A percentile compares a stretch with the other conserved stretches of the same genome.
These are phyloP conservation scores for Neurospora intermedia DNA, from an alignment of 495 filamentous ascomycete species.

Conservation along the genomic window DNA sequence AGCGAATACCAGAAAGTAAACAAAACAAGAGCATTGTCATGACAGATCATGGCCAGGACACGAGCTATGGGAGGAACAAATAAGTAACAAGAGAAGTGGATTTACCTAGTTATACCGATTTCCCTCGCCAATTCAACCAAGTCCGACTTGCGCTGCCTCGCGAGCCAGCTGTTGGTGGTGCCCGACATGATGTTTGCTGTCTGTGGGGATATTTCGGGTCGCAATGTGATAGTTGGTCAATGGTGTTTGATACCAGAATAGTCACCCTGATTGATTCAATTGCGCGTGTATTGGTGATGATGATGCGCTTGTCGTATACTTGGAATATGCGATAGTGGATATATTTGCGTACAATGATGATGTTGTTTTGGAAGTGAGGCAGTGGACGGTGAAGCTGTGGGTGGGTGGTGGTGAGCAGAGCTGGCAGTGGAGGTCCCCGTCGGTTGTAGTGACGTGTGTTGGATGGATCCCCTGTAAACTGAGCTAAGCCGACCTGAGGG, in stretches of 20 bases:
- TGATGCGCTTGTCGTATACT: background rate
- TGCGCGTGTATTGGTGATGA: background rate
- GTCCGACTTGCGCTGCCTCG: conserved; percentile 74
- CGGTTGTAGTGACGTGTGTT: background rate
- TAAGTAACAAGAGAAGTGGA: conserved; percentile 8
- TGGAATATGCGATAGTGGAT: background rate
- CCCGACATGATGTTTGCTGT: conserved; percentile 30
- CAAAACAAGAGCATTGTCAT: background rate
- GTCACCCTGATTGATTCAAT: conserved; percentile 26
- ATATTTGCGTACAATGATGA: background rate
- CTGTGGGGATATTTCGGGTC: background rate
- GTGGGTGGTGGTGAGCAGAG: background rate
- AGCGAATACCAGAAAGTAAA: background rate
- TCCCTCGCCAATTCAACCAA: conserved; percentile 63
- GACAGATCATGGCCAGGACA: background rate
- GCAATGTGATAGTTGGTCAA: background rate
- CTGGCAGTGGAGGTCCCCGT: background rate
- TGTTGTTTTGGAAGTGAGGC: background rate
- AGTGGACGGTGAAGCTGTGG: background rate
- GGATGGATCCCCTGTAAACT: background rate
- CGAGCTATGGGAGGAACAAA: background rate
- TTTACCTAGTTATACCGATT: conserved; percentile 65
- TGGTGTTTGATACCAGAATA: conserved; percentile 7
- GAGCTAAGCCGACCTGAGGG: background rate
- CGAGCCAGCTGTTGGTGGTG: conserved; percentile 55